Evolutionary conservation across 2,329 filamentous ascomycete genomes (phyloP), one percentile per base, ranked within the genome.

Genomic region (Fusarium caatingaense): DNA sequence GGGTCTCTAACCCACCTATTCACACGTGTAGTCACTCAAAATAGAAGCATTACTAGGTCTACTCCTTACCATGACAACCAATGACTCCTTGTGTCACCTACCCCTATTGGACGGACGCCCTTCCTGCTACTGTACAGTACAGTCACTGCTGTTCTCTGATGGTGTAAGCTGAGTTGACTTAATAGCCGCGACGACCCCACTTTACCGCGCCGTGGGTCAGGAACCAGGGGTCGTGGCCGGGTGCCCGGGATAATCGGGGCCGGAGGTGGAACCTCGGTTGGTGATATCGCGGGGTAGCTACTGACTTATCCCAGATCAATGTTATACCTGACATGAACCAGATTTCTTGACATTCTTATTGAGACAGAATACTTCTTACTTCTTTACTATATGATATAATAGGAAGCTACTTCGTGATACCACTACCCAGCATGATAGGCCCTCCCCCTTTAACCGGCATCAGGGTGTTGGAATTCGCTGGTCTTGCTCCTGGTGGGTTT

Each of bases 391-490:
- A 28, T 28, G 13, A 28, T 28, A 28, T 28, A 37, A 37, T 30
- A 4, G 3, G 16, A 25, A 15, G 10, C 11, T 47, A 12, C 10
- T 5, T 32, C 16, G 32, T 37, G 16, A 18, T 37, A 18, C 32
- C 10, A n/a, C 13, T 27, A 5, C 25, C 23, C 32, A 73, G n/a
- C 23, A 79, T 79, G 77, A 60, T 71, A 46, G 68, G 64, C 45
- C 68, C 73, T 25, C 77, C 79, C 13, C 80, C 80, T 44, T 80
- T 88, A 28, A 78, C 81, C 46, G 86, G 85, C 64, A 80, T 88
- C 76, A 87, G 84, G 71, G 87, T 89, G 76, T 79, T 89, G 40
- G 87, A 89, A 73, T 85, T 89, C 68, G 87, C 87, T 51, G 87
- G 87, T 23, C 83, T 89, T 23, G 90, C 90, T 18, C 90, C 90